Evolutionary conservation across 23 red algal genomes (phyloP).

Genomic region (Gracilaria vermiculophylla): DNA sequence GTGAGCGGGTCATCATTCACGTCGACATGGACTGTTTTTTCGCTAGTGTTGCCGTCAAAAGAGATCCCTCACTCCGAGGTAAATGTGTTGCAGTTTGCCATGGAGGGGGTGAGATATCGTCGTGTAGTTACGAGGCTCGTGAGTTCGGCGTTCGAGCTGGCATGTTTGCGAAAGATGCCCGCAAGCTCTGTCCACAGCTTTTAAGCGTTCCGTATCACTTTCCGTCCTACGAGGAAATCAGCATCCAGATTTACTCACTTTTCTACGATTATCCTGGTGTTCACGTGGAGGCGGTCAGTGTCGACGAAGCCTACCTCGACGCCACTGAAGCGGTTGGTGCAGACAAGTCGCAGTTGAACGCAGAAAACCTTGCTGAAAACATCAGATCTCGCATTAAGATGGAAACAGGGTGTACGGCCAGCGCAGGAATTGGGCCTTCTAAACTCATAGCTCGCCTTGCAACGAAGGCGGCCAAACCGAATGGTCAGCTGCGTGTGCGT

Average conservation of each 20-base stretch:
- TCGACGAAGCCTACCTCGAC: conserved; percentile 96
- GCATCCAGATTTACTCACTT: conserved; percentile 71
- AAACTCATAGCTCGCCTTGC: conserved; percentile 90
- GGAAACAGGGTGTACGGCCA: conserved; percentile 83
- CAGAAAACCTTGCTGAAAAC: conserved; percentile 51
- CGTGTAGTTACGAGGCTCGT: conserved; percentile 89
- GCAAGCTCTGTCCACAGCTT: conserved; percentile 75
- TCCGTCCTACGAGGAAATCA: conserved; percentile 73
- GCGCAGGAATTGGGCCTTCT: conserved; percentile 89
- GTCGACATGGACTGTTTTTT: conserved; percentile 99
- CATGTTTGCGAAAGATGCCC: conserved; percentile 84
- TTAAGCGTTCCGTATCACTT: conserved; percentile 90
- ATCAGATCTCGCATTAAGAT: conserved; percentile 69
- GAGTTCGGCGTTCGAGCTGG: conserved; percentile 81
- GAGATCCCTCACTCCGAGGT: conserved; percentile 63
- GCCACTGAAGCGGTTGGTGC: conserved; percentile 45
- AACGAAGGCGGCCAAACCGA: conserved; percentile 84
- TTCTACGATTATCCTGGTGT: conserved; percentile 66
- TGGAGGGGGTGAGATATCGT: conserved; percentile 89
- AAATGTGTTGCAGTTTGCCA: conserved; percentile 91
- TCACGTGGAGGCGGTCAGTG: conserved; percentile 79
- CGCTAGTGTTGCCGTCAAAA: conserved; percentile 80
- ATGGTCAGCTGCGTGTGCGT: conserved; percentile 78
- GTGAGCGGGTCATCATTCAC: conserved; percentile 82
- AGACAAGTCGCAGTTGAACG: conserved; percentile 1